A percentile compares a stretch with the other conserved stretches of the same genome.
phyloP scores from a whole-genome alignment of 2,329 filamentous ascomycete species.

The Paraphaeosphaeria minitans region DNA sequence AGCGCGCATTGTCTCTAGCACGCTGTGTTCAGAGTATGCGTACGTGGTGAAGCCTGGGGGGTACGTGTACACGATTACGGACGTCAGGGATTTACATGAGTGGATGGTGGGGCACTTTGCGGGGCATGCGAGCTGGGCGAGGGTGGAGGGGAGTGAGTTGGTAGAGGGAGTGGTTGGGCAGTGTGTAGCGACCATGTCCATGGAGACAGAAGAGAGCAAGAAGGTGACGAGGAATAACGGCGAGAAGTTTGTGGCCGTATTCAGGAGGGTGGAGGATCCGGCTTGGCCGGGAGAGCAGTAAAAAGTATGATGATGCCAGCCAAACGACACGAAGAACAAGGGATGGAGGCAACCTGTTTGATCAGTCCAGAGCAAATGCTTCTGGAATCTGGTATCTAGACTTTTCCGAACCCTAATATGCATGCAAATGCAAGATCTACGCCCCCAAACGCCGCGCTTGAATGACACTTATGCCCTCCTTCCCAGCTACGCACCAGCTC shows the following conservation, averaged over 20 bases:
- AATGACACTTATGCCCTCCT: constrained; percentile 13
- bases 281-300: constrained; percentile 62
- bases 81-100: constrained; percentile 89
- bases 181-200: constrained; percentile 75
- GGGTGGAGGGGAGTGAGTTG: constrained; percentile 66
- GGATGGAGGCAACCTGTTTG: background rate
- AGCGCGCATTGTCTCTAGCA: constrained; percentile 87
- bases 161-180: constrained; percentile 72
- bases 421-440: constrained; percentile 48
- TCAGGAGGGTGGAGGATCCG: constrained; percentile 79
- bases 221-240: constrained; percentile 93
- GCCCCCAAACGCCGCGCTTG: constrained; percentile 61
- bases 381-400: constrained; percentile 11
- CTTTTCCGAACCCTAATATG: constrained; percentile 3
- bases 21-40: constrained; percentile 91
- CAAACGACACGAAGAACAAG: background rate
- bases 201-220: constrained; percentile 94
- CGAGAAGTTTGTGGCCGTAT: constrained; percentile 88
- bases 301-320: background rate
- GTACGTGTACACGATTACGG: constrained; percentile 93
- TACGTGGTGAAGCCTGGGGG: constrained; percentile 84
- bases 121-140: constrained; percentile 77
- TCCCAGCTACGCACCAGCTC: constrained; percentile 26
- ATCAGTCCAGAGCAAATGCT: background rate
- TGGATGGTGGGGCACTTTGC: constrained; percentile 94